Evolutionary conservation across 176 grass and related monocot species (phyloP).

Genomic region (Carex parvula): DNA sequence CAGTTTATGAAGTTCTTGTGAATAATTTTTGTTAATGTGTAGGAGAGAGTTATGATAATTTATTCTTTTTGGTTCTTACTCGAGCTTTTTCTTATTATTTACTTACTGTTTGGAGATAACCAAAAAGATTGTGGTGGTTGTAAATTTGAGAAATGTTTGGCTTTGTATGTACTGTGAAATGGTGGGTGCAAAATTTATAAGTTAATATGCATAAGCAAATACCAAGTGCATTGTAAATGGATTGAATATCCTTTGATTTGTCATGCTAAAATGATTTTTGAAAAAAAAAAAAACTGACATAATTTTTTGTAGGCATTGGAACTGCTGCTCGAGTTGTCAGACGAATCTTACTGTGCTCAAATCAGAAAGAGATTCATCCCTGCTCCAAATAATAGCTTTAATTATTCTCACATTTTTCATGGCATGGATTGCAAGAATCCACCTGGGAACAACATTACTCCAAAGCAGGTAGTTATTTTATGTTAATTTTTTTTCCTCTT

Average conservation of each 20-base stretch:
- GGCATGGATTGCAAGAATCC: slow-evolving; percentile 23
- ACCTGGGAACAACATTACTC: slow-evolving; percentile 22
- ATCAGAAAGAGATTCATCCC: slow-evolving; percentile 26
- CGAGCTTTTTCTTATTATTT: neutral
- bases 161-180: neutral
- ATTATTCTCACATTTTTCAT: slow-evolving; percentile 30
- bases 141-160: neutral
- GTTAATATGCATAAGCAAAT: neutral
- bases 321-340: slow-evolving; percentile 66
- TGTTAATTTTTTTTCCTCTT: neutral
- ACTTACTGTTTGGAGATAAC: neutral
- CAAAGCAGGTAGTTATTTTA: slow-evolving; percentile 51
- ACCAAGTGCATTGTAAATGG: neutral
- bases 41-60: neutral
- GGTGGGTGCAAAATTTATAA: neutral
- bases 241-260: neutral
- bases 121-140: neutral
- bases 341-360: slow-evolving; percentile 26
- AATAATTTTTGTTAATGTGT: neutral
- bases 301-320: slow-evolving; percentile 68
- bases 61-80: neutral
- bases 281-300: slow-evolving; percentile 23
- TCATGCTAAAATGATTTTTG: slow-evolving; percentile 4
- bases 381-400: slow-evolving; percentile 15
- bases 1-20: neutral